A percentile compares a stretch with the other conserved stretches of the same genome.
Evolutionary conservation across 495 filamentous ascomycete genomes (phyloP).

Genomic region (Chlorociboria aeruginascens): DNA sequence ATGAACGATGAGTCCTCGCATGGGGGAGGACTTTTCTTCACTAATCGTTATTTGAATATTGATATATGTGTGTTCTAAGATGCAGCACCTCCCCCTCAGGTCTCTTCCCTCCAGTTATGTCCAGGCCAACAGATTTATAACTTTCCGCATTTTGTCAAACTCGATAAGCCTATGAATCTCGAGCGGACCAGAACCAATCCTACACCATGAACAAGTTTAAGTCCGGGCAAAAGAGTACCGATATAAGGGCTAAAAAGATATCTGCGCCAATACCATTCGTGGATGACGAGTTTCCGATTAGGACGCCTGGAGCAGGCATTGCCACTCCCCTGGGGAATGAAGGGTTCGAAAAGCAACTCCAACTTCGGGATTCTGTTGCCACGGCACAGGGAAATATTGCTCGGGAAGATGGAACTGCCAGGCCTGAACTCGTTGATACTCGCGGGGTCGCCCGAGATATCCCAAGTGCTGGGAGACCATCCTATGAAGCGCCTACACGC

Average conservation of each 20-base stretch:
- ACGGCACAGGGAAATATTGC: background rate
- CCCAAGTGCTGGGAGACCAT: background rate
- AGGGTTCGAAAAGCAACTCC: slow-evolving; percentile 5
- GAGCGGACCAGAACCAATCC: slow-evolving; percentile 3
- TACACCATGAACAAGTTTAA: slow-evolving; percentile 23
- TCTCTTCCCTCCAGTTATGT: slow-evolving; percentile 1
- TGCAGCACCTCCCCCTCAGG: background rate
- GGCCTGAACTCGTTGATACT: background rate
- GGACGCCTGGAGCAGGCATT: slow-evolving; percentile 25
- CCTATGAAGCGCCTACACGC: slow-evolving; percentile 1
- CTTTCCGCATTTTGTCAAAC: too few relatives aligned
- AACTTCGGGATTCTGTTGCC: slow-evolving; percentile 1
- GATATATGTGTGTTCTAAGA: slow-evolving; percentile 4
- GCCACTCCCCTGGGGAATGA: slow-evolving; percentile 19
- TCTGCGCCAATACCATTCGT: slow-evolving; percentile 30
- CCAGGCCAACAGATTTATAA: background rate
- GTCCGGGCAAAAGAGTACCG: too few relatives aligned
- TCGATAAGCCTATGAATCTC: too few relatives aligned
- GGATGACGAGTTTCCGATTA: slow-evolving; percentile 33
- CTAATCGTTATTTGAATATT: background rate
- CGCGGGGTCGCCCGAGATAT: too few relatives aligned
- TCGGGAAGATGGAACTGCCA: slow-evolving; percentile 1
- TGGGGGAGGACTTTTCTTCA: slow-evolving; percentile 7
- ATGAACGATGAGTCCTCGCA: slow-evolving; percentile 15
- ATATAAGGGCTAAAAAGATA: slow-evolving; percentile 23